Evolutionary conservation across 2,329 filamentous ascomycete genomes (phyloP), one percentile per base, ranked within the genome.

Genomic region (Pseudocercospora vitis): DNA sequence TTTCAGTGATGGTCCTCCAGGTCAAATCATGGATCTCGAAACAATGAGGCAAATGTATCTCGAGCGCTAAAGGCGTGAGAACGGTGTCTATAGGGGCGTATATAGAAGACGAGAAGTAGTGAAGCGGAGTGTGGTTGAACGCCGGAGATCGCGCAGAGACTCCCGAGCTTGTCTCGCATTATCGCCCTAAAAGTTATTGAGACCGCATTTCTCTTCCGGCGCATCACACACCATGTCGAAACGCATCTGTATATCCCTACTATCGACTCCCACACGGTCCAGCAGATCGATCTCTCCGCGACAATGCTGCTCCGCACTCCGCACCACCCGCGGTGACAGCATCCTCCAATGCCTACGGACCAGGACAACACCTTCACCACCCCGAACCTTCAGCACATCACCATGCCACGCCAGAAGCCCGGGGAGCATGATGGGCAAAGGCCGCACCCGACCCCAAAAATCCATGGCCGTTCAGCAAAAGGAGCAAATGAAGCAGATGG

Each of bases 391-490:
- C 50, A 53, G 54, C 42, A 50, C 58, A 21, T 53, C 61, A 14
- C 18, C 58, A 29, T 50, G 42, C 12, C 37, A 35, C 37, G 23
- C 51, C 53, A 48, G 6, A 8, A 14, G 37, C 52, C 33, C 49
- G 26, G 42, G 19, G 23, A 56, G 47, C 46, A 44, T 57, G 48
- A 14, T 50, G 24, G 35, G 52, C 21, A 51, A 18, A 14, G 35
- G 42, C 26, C 19, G 33, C 9, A 57, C 64, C 21, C 67, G 67
- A 4, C 56, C 69, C 4, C 68, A 74, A 55, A 72, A 71, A 24
- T 74, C 73, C 48, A 70, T 75, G 63, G 68, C 66, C 45, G 65
- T 70, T 24, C 57, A 71, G 40, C 60, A 67, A 33, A 58, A 62
- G 26, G 53, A 65, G 14, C 66, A 69, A 32, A 55, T 75, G 51